These are phyloP conservation scores for Blastobotrys serpentis DNA, from an alignment of 1,139 yeast genomes.

Conservation along the genomic window DNA sequence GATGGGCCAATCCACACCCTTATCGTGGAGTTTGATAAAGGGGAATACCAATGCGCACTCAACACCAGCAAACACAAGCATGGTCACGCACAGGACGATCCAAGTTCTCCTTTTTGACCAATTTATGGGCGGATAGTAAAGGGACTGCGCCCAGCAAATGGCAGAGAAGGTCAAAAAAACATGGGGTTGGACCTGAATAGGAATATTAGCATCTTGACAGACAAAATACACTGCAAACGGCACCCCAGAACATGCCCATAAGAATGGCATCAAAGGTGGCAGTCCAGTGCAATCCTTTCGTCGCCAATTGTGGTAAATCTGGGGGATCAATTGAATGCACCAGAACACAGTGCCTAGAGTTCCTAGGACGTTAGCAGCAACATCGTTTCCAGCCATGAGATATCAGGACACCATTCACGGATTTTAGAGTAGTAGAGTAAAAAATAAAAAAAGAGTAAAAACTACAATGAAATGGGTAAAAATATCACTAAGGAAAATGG, in stretches of 20 bases:
- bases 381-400: constrained; percentile 7
- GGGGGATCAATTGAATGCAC: constrained; percentile 90
- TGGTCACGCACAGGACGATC: constrained; percentile 29
- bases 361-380: constrained; percentile 76
- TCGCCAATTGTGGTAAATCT: constrained; percentile 66
- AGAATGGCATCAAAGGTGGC: constrained; percentile 77
- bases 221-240: constrained; percentile 83
- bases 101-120: constrained; percentile 26
- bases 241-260: constrained; percentile 81
- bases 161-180: constrained; percentile 72
- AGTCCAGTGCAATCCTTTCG: constrained; percentile 82
- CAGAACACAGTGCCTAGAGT: constrained; percentile 86
- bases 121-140: constrained; percentile 73
- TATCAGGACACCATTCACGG: not conserved
- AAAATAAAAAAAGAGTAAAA: too few relatives aligned
- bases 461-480: not conserved
- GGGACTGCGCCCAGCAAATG: constrained; percentile 66
- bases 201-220: constrained; percentile 67
- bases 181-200: constrained; percentile 83
- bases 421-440: not conserved
- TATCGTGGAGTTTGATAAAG: constrained; percentile 57
- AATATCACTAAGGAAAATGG: not conserved
- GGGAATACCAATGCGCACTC: constrained; percentile 74
- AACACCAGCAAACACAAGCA: constrained; percentile 52
- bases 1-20: constrained; percentile 69